Base-by-base conservation (phyloP, 176 grass and related monocot species). In the Raddia guianensis region DNA sequence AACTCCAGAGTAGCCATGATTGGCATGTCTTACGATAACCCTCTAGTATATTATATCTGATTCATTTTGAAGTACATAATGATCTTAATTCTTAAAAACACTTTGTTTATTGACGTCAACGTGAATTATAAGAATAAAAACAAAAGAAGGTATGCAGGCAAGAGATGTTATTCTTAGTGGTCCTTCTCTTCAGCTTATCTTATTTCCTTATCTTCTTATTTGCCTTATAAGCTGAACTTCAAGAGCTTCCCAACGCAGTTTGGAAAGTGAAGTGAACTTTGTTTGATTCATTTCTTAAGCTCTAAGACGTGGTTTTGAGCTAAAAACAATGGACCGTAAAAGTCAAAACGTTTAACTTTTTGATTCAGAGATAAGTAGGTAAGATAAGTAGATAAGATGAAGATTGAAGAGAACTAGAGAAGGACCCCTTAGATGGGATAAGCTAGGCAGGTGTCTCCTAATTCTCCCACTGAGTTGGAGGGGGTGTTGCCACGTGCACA, bases 1-100 rank as follows among this genome's bases (percentile, higher is more conserved):
- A 86, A 81, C 48, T 78, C 58, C 18, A 65, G 18, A 43, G 12
- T 44, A 72, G 40, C 55, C 66, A 70, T 42, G 72, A 63, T 82
- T 44, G 8, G 13, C 18, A 79, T 72, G 68, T 83, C 42, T 33
- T 73, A 54, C 79, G 20, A 42, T 47, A 62, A 70, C 18, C 79
- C 32, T 62, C 46, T 65, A 52, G 45, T 32, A 50, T 9, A 27
- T 37, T 65, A 66, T 18, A 69, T 55, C 77, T 34, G 2, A 49
- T 63, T 65, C 18, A 65, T 66, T 83, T 74, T 13, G 8, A 74
- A 65, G 44, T 54, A 54, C 35, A 53, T 75, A 48, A 44, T 57
- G 14, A 47, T 47, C 13, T 34, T 64, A 47, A 44, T 35, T 47
- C 13, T 34, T 64, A 47, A 44, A 46, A 76, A 69, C 62, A 45